A percentile compares a stretch with the other conserved stretches of the same genome.
Conservation (phyloP, 2,329 filamentous ascomycete species). For the Drechslerella stenobrocha region DNA sequence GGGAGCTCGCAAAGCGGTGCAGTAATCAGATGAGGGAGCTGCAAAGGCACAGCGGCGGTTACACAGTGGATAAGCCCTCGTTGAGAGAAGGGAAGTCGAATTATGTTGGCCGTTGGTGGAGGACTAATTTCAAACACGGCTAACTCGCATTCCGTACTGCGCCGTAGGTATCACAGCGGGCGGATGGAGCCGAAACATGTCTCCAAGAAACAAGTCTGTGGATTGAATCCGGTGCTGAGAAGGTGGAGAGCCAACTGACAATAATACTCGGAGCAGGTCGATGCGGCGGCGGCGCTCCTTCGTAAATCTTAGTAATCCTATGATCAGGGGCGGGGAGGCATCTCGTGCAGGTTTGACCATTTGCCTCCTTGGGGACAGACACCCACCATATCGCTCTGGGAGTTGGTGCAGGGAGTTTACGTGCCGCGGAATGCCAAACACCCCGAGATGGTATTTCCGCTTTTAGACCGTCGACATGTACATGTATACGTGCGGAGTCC, state of each 20-base stretch:
- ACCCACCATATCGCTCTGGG: not conserved
- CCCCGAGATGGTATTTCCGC: not conserved
- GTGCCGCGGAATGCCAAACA: not conserved
- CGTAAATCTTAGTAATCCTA: constrained; percentile 5
- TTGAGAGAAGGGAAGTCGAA: not conserved
- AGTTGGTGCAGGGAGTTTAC: not conserved
- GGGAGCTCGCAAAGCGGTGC: not conserved
- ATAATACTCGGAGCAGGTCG: constrained; percentile 1
- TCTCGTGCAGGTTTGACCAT: too few relatives aligned
- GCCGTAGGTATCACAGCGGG: constrained; percentile 1
- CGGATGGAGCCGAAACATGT: constrained; percentile 5
- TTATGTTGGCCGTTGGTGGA: not conserved
- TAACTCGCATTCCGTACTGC: too few relatives aligned
- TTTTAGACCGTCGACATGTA: too few relatives aligned
- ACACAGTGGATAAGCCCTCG: not conserved
- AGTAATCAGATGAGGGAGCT: too few relatives aligned
- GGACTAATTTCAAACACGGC: too few relatives aligned
- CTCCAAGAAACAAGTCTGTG: not conserved
- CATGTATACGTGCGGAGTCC: too few relatives aligned
- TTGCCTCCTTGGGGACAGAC: not conserved
- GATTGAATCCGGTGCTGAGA: not conserved
- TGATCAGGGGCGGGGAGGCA: not conserved
- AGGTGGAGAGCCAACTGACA: not conserved
- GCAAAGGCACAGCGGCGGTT: not conserved
- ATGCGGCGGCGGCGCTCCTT: constrained; percentile 8